A percentile compares a stretch with the other conserved stretches of the same genome.
These are phyloP conservation scores for Mycena vulgaris DNA, from an alignment of 768 basidiomycete species.

Conservation along the genomic window DNA sequence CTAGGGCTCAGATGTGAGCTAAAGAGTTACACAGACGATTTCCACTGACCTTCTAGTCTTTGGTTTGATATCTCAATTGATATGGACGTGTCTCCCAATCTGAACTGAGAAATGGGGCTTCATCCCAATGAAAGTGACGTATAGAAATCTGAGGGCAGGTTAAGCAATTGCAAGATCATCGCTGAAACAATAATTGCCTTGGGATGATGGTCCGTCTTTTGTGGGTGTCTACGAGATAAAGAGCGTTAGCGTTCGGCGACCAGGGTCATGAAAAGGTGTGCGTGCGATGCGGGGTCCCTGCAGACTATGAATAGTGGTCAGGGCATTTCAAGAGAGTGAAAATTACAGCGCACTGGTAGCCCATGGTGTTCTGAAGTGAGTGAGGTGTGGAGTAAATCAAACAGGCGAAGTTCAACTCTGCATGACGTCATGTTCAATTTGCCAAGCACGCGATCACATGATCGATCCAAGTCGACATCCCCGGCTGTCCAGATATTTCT, in stretches of 20 bases:
- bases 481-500: no score
- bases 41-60: no score
- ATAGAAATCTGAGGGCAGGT: background rate
- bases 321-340: background rate
- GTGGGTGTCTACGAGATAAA: background rate
- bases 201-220: background rate
- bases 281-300: background rate
- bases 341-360: background rate
- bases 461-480: no score
- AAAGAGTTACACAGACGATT: no score
- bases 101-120: background rate
- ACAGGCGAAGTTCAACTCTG: no score
- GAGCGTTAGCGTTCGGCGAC: background rate
- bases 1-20: no score
- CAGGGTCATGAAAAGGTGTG: background rate
- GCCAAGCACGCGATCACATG: no score
- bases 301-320: background rate
- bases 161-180: background rate
- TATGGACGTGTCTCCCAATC: background rate
- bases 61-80: no score
- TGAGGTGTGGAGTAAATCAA: background rate
- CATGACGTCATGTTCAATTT: no score
- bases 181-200: background rate
- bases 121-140: background rate
- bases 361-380: background rate